Base-by-base conservation (phyloP, 192 early-diverging fungal genomes). In the Rhizophlyctis rosea region DNA sequence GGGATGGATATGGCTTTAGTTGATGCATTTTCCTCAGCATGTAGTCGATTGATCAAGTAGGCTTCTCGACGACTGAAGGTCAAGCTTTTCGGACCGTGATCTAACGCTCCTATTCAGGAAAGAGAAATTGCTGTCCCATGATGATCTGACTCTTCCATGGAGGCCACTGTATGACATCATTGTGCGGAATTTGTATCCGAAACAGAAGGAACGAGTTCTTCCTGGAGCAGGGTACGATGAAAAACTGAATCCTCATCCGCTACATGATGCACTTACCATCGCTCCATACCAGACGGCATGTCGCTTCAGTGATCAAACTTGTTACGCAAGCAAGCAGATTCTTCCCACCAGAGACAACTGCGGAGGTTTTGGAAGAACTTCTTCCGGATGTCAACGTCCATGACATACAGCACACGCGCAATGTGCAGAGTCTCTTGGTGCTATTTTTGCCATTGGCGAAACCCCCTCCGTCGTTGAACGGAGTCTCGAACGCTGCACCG, bases 361-460 rank as follows among this genome's bases (percentile, higher is more conserved):
- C 52, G 1, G 90, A 92, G 31, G 88, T 96, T n/a, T 69, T 96
- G 29, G 75, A 86, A 31, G 84, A 89, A 62, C 81, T 92, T 36
- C 63, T 96, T 14, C 91, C 92, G 5, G 70, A 82, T 36, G 79
- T 90, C 60, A 86, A 82, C 59, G 81, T 87, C 18, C 82, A 90
- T 67, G 87, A 85, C 31, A 58, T 86, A 29, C 48, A 70, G 13
- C 86, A 86, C 52, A 75, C 82, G 33, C 76, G 87, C 39, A 62
- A 73, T 9, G 71, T 75, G 27, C 70, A 82, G 52, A 76, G 83
- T 0, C 85, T 88, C 61, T 62, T 94, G 23, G 71, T 69, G 32
- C 73, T 88, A 2, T 90, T 93, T 59, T 69, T 94, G 27, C 91
- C 94, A 2, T 85, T 83, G 0, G 57, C 39, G 3, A 50, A 4